Percentiles rank a stretch among this genome's conserved stretches.
phyloP scores from a whole-genome alignment of 495 filamentous ascomycete species.

The Penicillium cataractarum region DNA sequence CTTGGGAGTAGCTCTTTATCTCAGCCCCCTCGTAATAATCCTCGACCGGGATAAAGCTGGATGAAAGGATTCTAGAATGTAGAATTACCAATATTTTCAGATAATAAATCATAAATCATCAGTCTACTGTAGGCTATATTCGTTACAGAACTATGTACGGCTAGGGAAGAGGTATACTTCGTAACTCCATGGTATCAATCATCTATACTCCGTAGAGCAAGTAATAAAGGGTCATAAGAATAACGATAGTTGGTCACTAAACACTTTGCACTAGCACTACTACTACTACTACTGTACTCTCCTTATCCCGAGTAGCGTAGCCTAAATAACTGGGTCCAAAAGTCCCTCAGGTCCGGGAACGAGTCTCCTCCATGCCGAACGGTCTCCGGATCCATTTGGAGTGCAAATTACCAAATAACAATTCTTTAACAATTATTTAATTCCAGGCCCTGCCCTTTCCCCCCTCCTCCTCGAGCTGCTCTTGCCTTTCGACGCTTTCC shows the following conservation, averaged over 20 bases:
- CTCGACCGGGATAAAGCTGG: too few relatives aligned
- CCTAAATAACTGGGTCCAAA: conserved; percentile 12
- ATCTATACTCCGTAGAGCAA: not conserved
- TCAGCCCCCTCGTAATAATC: too few relatives aligned
- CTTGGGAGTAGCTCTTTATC: too few relatives aligned
- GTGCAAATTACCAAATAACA: not conserved
- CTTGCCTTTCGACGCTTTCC: conserved; percentile 4
- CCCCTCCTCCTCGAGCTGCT: not conserved
- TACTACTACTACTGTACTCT: not conserved
- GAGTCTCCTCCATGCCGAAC: conserved; percentile 5
- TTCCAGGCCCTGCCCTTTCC: not conserved
- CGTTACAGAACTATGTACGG: not conserved
- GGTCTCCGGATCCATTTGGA: not conserved
- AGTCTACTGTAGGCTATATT: too few relatives aligned
- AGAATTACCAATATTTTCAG: not conserved
- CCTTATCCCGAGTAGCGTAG: not conserved
- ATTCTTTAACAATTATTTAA: conserved; percentile 7
- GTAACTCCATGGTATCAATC: not conserved
- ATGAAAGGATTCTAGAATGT: not conserved
- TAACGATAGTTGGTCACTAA: not conserved
- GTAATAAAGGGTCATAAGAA: not conserved
- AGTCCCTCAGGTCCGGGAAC: conserved; percentile 7
- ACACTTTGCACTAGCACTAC: not conserved
- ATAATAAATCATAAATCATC: too few relatives aligned
- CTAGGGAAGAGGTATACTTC: not conserved